A percentile compares a stretch with the other conserved stretches of the same genome.
Evolutionary conservation across 2,329 filamentous ascomycete species (phyloP).

Genomic region (Aschersonia sp.): DNA sequence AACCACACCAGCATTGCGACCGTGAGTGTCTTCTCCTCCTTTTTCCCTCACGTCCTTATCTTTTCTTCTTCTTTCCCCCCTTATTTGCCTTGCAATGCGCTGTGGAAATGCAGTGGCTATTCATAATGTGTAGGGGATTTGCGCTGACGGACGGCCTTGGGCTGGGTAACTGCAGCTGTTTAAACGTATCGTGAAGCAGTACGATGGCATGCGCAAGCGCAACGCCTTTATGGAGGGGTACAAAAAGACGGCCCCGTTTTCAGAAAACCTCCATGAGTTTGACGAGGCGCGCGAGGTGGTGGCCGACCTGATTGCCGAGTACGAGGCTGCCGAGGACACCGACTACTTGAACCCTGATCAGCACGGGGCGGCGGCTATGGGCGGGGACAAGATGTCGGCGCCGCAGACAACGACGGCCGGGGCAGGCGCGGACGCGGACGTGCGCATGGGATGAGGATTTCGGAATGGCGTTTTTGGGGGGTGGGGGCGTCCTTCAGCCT

Average conservation of each 20-base stretch:
- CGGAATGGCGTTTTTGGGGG: too few relatives aligned
- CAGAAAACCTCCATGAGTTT: constrained; percentile 84
- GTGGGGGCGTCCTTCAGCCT: too few relatives aligned
- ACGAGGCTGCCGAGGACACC: constrained; percentile 83
- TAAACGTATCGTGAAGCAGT: constrained; percentile 83
- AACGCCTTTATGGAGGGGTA: constrained; percentile 95
- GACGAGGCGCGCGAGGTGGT: constrained; percentile 90
- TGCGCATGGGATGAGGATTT: too few relatives aligned
- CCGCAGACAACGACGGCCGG: too few relatives aligned
- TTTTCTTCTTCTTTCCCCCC: neutral
- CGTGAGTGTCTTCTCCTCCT: constrained; percentile 24
- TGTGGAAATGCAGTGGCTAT: neutral
- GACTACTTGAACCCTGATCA: constrained; percentile 72
- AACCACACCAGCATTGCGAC: constrained; percentile 97
- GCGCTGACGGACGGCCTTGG: neutral
- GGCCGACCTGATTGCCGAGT: constrained; percentile 80
- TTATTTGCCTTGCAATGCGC: neutral
- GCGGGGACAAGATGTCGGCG: too few relatives aligned
- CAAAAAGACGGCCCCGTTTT: constrained; percentile 88
- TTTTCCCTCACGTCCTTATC: neutral
- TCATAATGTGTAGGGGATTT: neutral
- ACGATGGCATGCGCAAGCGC: constrained; percentile 85
- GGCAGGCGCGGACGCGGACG: too few relatives aligned
- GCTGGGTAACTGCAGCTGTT: constrained; percentile 44
- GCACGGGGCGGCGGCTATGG: too few relatives aligned